These are phyloP conservation scores for Mollisia scopiformis DNA, from an alignment of 2,329 filamentous ascomycete species.

Conservation along the genomic window DNA sequence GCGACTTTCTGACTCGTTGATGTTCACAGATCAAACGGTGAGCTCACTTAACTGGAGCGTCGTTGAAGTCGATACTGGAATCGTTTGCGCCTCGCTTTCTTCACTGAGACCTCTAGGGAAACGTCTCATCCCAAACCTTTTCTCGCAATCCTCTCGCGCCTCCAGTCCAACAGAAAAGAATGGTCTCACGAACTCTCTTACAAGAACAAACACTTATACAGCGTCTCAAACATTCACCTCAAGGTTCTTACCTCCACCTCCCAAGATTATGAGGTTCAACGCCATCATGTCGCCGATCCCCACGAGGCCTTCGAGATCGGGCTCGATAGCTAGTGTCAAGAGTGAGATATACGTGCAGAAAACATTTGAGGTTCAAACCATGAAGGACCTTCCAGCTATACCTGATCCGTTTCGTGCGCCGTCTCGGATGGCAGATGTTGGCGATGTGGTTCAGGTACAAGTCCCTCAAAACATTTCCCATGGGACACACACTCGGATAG, in stretches of 20 bases:
- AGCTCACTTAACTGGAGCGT: constrained; percentile 39
- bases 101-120: constrained; percentile 42
- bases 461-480: not conserved
- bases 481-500: not conserved
- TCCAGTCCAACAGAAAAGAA: constrained; percentile 6
- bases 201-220: not conserved
- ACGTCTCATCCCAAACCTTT: constrained; percentile 5
- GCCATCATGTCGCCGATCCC: not conserved
- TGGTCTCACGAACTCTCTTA: too few species aligned
- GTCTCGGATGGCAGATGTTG: not conserved
- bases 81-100: constrained; percentile 45
- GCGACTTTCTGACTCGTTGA: too few species aligned
- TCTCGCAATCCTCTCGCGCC: constrained; percentile 6
- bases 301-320: not conserved
- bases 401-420: not conserved
- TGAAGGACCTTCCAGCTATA: not conserved
- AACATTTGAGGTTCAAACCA: not conserved
- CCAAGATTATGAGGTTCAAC: not conserved
- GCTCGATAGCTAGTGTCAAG: not conserved
- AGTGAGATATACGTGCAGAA: constrained; percentile 2
- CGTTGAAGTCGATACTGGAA: constrained; percentile 40
- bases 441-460: not conserved
- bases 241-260: not conserved
- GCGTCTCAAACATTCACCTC: not conserved
- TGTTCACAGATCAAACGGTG: constrained; percentile 27